Evolutionary conservation across 2,329 filamentous ascomycete genomes (phyloP).

Genomic region (Hypoxylon sp.): DNA sequence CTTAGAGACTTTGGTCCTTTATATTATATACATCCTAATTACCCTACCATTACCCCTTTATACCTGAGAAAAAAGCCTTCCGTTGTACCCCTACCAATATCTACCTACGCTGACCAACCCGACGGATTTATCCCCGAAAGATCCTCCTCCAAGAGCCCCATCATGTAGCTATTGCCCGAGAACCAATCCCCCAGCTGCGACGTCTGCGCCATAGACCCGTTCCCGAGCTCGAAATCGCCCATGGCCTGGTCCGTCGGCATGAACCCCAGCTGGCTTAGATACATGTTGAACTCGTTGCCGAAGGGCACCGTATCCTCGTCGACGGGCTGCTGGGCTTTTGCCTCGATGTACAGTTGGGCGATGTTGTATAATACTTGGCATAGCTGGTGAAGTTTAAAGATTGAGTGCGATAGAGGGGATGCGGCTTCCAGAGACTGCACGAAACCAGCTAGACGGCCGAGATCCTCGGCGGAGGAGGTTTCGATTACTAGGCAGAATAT

Average conservation of each 20-base stretch:
- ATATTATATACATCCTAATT: background rate
- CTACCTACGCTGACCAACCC: slow-evolving; percentile 43
- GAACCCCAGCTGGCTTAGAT: slow-evolving; percentile 51
- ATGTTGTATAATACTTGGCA: slow-evolving; percentile 70
- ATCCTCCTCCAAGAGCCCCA: slow-evolving; percentile 51
- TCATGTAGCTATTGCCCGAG: slow-evolving; percentile 51
- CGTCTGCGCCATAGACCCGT: slow-evolving; percentile 42
- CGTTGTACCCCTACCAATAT: background rate
- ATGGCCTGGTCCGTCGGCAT: slow-evolving; percentile 47
- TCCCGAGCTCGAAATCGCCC: slow-evolving; percentile 24
- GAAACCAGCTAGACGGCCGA: slow-evolving; percentile 62
- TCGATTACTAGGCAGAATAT: slow-evolving; percentile 64
- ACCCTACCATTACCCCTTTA: background rate
- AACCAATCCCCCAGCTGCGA: slow-evolving; percentile 53
- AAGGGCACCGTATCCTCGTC: slow-evolving; percentile 44
- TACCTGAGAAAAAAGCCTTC: background rate
- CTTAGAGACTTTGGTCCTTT: background rate
- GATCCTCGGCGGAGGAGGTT: slow-evolving; percentile 56
- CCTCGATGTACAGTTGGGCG: slow-evolving; percentile 69
- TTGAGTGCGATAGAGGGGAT: slow-evolving; percentile 59
- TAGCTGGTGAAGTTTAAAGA: slow-evolving; percentile 66
- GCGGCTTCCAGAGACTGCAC: slow-evolving; percentile 63
- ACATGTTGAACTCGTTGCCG: slow-evolving; percentile 51
- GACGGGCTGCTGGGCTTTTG: slow-evolving; percentile 56
- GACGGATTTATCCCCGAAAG: slow-evolving; percentile 48